These are phyloP conservation scores for Dacryopinax primogenitus DNA, from an alignment of 768 basidiomycete genomes.

Conservation along the genomic window DNA sequence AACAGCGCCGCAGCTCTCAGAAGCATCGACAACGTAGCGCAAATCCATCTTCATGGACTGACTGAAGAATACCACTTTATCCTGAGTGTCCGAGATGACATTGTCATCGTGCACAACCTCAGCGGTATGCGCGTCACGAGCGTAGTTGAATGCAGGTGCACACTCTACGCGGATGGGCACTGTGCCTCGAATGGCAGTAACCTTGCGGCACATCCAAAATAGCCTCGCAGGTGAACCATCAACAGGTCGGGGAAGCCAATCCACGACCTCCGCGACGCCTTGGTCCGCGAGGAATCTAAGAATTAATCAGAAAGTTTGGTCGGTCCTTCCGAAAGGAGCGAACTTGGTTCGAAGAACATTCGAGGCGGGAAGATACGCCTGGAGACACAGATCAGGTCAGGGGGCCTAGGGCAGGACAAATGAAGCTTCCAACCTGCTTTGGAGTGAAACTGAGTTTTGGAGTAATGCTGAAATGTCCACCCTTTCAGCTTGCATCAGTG, in stretches of 20 bases:
- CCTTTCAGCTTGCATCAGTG: slow-evolving; percentile 30
- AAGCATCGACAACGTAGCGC: slow-evolving; percentile 53
- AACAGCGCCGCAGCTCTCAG: slow-evolving; percentile 36
- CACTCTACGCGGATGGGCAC: slow-evolving; percentile 77
- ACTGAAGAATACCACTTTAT: slow-evolving; percentile 45
- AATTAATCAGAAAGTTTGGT: not conserved
- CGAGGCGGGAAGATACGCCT: slow-evolving; percentile 64
- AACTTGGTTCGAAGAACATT: slow-evolving; percentile 80
- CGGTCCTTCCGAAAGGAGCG: not conserved
- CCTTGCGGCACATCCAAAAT: slow-evolving; percentile 23
- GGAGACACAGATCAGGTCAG: slow-evolving; percentile 9
- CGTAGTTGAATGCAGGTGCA: slow-evolving; percentile 95
- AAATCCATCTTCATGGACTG: slow-evolving; percentile 54
- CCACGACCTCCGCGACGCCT: slow-evolving; percentile 73
- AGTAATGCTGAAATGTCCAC: slow-evolving; percentile 85
- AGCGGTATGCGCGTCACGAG: slow-evolving; percentile 58
- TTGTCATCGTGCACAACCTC: slow-evolving; percentile 24
- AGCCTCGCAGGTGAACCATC: slow-evolving; percentile 34
- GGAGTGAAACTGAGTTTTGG: slow-evolving; percentile 55
- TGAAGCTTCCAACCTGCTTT: slow-evolving; percentile 37
- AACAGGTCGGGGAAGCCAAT: slow-evolving; percentile 74
- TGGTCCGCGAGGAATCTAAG: slow-evolving; percentile 62
- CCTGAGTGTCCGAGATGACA: slow-evolving; percentile 27
- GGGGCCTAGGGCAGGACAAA: slow-evolving; percentile 12
- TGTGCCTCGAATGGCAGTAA: slow-evolving; percentile 65